These are phyloP conservation scores for Mortierella sp. DNA, from an alignment of 371 early-diverging fungal genomes.

Conservation along the genomic window DNA sequence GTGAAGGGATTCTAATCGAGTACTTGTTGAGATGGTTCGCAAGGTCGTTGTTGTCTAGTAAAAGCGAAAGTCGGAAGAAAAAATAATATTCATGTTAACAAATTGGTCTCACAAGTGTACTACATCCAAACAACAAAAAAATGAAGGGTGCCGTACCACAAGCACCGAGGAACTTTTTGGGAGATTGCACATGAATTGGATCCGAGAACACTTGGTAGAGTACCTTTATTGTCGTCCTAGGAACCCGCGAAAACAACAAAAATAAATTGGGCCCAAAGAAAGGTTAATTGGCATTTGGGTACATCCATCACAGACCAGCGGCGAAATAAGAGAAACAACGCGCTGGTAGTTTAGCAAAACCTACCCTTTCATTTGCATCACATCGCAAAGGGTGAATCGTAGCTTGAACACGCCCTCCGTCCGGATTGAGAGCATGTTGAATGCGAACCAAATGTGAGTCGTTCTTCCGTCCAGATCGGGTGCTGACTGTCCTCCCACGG, in stretches of 20 bases:
- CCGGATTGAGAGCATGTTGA: conserved; percentile 90
- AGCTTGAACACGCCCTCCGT: conserved; percentile 90
- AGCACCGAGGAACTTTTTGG: conserved; percentile 39
- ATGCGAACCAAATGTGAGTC: conserved; percentile 58
- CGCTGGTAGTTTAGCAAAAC: neutral
- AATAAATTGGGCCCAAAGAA: neutral
- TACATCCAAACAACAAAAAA: neutral
- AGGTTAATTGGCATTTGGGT: too few relatives aligned
- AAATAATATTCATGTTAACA: neutral
- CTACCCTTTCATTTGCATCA: conserved; percentile 28
- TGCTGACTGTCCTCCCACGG: conserved; percentile 38
- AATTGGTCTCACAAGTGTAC: neutral
- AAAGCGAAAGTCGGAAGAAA: neutral
- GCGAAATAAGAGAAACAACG: too few relatives aligned
- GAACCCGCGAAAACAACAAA: neutral
- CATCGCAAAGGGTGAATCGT: conserved; percentile 73
- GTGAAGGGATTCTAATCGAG: conserved; percentile 39
- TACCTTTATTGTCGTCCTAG: neutral
- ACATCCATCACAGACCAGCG: too few relatives aligned
- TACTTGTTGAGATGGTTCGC: conserved; percentile 47
- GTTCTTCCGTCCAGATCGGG: conserved; percentile 29
- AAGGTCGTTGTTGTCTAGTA: conserved; percentile 35
- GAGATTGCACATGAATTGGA: conserved; percentile 45
- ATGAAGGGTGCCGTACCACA: conserved; percentile 18
- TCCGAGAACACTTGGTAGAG: conserved; percentile 30